Base-by-base conservation (phyloP, 2,329 filamentous ascomycete genomes). In the Colletotrichum gloeosporioides region DNA sequence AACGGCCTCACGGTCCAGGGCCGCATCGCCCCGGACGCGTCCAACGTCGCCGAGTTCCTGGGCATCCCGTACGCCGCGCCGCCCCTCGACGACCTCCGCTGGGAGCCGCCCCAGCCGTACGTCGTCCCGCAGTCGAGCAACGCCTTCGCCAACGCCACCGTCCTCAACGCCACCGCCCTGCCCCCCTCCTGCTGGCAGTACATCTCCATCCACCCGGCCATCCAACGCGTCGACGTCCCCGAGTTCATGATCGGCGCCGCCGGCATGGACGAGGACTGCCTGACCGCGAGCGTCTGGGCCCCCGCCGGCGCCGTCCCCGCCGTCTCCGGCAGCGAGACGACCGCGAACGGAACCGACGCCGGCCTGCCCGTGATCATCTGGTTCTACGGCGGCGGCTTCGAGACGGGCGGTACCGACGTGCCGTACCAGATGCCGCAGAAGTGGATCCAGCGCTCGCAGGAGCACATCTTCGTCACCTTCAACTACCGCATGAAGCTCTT, bases 1-100 rank as follows among this genome's bases (percentile, higher is more conserved):
- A 77, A 75, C 34, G 71, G 75, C 18, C 53, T 77, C 36, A 71
- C 61, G 13, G 66, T 77, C 9, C 65, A 70, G 36, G 75, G 71
- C 49, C 72, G 61, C 65, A 71, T 77, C 61, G 72, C 61, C 39
- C 61, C 71, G 22, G 67, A 74, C 12, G 75, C 66, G 8, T 15
- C 71, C 22, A 66, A 70, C 7, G 74, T 76, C 29, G 71, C 71
- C 61, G 71, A 77, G 62, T 77, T 74, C 71, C 81, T 84, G 18
- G 84, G 83, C 61, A 82, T 93, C 18, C 91, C 90, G 0, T 93
- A 90, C 80, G 91, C 90, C 5, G 87, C 90, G 76, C 88, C 91
- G 53, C 91, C 91, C 0, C 84, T 90, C 32, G 89, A 87, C 3
- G 82, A 87, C 75, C 85, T 92, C 61, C 87, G 91, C 13, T 86